Evolutionary conservation across 169 alveolate species (phyloP).

Genomic region (Eimeria acervulina): DNA sequence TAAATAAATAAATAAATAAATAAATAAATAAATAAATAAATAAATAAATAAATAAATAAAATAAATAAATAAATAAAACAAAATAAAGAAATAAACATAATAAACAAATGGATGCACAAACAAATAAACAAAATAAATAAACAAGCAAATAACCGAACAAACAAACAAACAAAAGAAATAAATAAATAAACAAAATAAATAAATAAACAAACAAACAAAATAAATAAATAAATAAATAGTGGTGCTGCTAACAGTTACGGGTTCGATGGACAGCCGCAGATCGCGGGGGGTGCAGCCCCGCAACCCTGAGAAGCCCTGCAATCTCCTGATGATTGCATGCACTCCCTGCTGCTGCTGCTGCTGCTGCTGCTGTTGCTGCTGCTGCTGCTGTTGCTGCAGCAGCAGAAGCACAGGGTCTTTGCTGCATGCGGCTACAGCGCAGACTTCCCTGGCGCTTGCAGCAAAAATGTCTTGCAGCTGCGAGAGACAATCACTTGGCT

Average conservation of each 20-base stretch:
- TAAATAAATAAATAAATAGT: too few species aligned
- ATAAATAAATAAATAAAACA: too few species aligned
- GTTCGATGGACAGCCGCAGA: not conserved
- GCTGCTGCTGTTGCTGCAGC: constrained; percentile 30
- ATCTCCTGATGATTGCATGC: not conserved
- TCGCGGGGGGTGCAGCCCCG: not conserved
- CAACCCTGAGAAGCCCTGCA: constrained; percentile 11
- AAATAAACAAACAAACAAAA: too few species aligned
- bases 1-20: too few species aligned
- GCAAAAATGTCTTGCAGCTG: not conserved
- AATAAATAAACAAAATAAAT: too few species aligned
- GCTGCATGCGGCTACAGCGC: constrained; percentile 6
- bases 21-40: too few species aligned
- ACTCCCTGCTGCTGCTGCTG: not conserved
- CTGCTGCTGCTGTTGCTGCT: not conserved
- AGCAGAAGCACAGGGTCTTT: constrained; percentile 1
- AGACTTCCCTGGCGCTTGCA: not conserved
- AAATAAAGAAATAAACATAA: too few species aligned
- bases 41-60: too few species aligned
- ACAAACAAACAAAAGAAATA: too few species aligned
- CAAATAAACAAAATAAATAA: too few species aligned
- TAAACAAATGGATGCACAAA: too few species aligned
- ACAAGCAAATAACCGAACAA: too few species aligned
- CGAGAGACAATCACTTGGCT: not conserved
- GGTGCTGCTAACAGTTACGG: not conserved